Evolutionary conservation across 2,329 filamentous ascomycete genomes (phyloP).

Genomic region (Phaeosphaeria sp.): DNA sequence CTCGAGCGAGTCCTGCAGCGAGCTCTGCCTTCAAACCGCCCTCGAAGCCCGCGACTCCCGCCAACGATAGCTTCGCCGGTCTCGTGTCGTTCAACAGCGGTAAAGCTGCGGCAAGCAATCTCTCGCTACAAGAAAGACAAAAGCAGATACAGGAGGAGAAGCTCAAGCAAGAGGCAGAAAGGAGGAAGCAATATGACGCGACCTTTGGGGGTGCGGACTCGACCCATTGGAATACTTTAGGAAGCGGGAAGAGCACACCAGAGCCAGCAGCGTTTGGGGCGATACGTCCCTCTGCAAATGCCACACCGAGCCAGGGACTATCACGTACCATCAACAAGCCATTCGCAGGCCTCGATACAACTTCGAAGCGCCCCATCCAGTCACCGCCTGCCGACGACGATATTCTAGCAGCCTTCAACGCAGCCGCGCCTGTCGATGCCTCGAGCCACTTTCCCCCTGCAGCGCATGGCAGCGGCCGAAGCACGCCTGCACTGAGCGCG

Average conservation of each 20-base stretch:
- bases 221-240: constrained; percentile 78
- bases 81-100: constrained; percentile 68
- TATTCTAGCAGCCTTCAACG: constrained; percentile 67
- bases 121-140: constrained; percentile 71
- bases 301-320: constrained; percentile 32
- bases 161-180: constrained; percentile 76
- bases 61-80: constrained; percentile 78
- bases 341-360: constrained; percentile 44
- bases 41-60: constrained; percentile 60
- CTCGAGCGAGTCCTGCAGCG: constrained; percentile 37
- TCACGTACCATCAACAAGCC: constrained; percentile 49
- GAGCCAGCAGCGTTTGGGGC: constrained; percentile 48
- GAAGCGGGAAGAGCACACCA: constrained; percentile 58
- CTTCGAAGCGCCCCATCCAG: constrained; percentile 35
- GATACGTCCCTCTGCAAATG: constrained; percentile 29
- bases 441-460: constrained; percentile 65
- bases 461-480: constrained; percentile 48
- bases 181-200: constrained; percentile 72
- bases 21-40: constrained; percentile 54
- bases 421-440: constrained; percentile 64
- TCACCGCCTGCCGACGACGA: constrained; percentile 60
- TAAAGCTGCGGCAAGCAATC: constrained; percentile 69
- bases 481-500: constrained; percentile 46
- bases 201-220: constrained; percentile 74
- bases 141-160: constrained; percentile 79